A percentile compares a stretch with the other conserved stretches of the same genome.
Conservation (phyloP, 768 basidiomycete genomes). For the Boletus eberwhitei region DNA sequence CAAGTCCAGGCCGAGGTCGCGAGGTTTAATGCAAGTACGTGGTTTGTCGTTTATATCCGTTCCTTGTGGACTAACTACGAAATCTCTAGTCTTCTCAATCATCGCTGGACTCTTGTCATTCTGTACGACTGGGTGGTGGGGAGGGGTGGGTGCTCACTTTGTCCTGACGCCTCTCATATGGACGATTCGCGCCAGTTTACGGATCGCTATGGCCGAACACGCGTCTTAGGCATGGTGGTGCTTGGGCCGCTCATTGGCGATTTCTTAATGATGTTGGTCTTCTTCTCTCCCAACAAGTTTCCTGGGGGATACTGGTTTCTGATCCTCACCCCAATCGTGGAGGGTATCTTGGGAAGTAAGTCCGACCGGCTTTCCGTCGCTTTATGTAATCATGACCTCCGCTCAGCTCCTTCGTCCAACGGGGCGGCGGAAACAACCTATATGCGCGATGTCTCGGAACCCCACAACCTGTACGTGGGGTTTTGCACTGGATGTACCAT, state of each 20-base stretch:
- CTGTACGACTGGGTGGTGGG: neutral
- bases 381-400: neutral
- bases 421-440: neutral
- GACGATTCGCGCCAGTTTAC: neutral
- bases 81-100: neutral
- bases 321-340: neutral
- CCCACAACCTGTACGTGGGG: neutral
- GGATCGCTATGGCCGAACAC: neutral
- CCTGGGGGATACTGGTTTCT: neutral
- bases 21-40: neutral
- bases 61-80: neutral
- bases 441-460: neutral
- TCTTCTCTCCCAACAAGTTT: neutral
- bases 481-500: no score
- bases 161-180: neutral
- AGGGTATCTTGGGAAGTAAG: neutral
- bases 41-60: neutral
- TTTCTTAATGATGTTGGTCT: neutral
- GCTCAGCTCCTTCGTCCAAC: neutral
- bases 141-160: neutral
- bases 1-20: neutral
- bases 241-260: neutral
- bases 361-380: neutral
- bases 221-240: neutral
- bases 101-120: neutral